These are phyloP conservation scores for Thelonectria olida DNA, from an alignment of 2,329 filamentous ascomycete species.

Conservation along the genomic window DNA sequence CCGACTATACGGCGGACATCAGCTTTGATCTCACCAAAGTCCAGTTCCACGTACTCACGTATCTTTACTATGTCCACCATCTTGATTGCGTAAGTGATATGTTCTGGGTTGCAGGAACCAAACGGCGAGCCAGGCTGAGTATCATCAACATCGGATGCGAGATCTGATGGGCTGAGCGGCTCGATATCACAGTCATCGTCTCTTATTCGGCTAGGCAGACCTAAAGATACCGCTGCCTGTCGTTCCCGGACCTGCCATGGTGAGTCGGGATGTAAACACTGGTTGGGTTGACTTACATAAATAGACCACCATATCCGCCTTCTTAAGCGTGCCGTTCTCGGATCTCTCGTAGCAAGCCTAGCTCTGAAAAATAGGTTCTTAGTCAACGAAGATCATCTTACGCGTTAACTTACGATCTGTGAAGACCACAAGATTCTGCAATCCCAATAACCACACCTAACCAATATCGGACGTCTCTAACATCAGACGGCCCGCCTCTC, in stretches of 20 bases:
- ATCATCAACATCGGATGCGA: conserved; percentile 42
- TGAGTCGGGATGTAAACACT: conserved; percentile 3
- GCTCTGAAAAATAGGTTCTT: too few relatives aligned
- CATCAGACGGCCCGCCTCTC: conserved; percentile 58
- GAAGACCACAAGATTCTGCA: conserved; percentile 59
- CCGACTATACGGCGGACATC: too few relatives aligned
- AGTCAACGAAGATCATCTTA: too few relatives aligned
- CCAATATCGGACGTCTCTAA: conserved; percentile 60
- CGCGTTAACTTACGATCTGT: conserved; percentile 51
- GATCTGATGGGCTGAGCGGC: conserved; percentile 41
- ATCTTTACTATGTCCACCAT: conserved; percentile 50
- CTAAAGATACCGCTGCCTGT: conserved; percentile 48
- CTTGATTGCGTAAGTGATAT: conserved; percentile 48
- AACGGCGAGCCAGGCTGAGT: too few relatives aligned
- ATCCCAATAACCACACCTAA: conserved; percentile 60
- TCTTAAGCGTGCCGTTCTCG: conserved; percentile 46
- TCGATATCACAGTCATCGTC: conserved; percentile 53
- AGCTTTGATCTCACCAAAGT: too few relatives aligned
- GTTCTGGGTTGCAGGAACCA: conserved; percentile 44
- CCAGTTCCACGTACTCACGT: too few relatives aligned
- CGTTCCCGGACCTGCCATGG: conserved; percentile 45
- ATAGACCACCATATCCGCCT: conserved; percentile 64
- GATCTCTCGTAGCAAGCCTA: conserved; percentile 38
- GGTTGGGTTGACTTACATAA: conserved; percentile 50
- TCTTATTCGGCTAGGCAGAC: conserved; percentile 48